Percentiles rank a stretch among this genome's conserved stretches.
Evolutionary conservation across 2,329 filamentous ascomycete species (phyloP).

Genomic region (Botrytis byssoidea): DNA sequence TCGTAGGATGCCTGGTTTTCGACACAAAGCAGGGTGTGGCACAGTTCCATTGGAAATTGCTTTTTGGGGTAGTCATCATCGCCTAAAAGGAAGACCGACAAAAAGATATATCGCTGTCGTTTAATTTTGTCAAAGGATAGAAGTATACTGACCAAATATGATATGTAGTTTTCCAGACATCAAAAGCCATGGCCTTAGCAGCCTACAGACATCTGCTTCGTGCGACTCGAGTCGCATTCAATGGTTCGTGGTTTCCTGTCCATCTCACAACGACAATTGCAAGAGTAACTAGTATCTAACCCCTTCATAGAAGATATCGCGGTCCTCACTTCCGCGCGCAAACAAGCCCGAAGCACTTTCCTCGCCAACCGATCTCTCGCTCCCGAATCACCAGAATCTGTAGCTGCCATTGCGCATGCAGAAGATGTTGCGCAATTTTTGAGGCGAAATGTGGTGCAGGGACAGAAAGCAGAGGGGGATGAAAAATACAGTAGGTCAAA

Average conservation of each 20-base stretch:
- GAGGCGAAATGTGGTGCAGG: conserved; percentile 85
- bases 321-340: conserved; percentile 67
- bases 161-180: neutral
- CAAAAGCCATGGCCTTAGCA: conserved; percentile 59
- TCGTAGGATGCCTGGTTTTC: neutral
- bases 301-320: conserved; percentile 62
- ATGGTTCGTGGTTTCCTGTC: conserved; percentile 53
- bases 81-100: no score
- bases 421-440: conserved; percentile 79
- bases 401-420: conserved; percentile 71
- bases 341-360: conserved; percentile 73
- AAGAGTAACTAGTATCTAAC: conserved; percentile 18
- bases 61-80: neutral
- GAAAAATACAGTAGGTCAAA: conserved; percentile 59
- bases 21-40: neutral
- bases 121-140: neutral
- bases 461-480: conserved; percentile 50
- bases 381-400: conserved; percentile 56
- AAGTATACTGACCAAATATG: neutral
- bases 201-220: conserved; percentile 83
- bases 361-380: conserved; percentile 61
- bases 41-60: neutral
- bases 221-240: conserved; percentile 77
- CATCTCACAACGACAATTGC: neutral
- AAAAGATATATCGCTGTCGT: neutral